Evolutionary conservation across 768 basidiomycete species (phyloP), one percentile per base, ranked within the genome.

Genomic region (Boletus rubropictus): DNA sequence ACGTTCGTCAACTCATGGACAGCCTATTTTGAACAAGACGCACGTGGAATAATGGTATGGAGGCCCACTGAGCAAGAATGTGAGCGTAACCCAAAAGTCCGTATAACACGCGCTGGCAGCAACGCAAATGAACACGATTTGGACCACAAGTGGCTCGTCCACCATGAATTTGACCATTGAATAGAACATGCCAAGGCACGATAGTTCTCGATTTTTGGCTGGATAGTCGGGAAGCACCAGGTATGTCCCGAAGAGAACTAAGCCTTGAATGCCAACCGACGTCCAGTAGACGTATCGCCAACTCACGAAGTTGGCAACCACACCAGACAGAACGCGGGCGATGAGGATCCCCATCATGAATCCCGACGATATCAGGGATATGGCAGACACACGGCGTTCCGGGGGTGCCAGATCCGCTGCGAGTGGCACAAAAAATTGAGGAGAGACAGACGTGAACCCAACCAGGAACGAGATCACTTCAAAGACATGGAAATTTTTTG

Each of bases 341-440:
- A 82, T 69, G 18, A 88, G 79, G 34, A 89, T 69, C 8, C 87
- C 88, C 21, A 89, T 70, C 8, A 88, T 68, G 9, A 89, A 69
- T n/a, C 73, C 77, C 0, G 82, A 75, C 38, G 81, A 68, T 10
- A 85, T 82, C 52, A 89, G 80, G 3, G 85, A 81, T 40, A 94
- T 77, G 0, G 88, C 83, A 12, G 80, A 72, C 0, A 84, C 89
- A 12, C 88, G 78, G 7, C 77, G 74, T 32, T 81, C 72, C 2
- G 81, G 78, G 0, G 86, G 85, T 0, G 88, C 89, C 25, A 92
- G 75, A 63, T 93, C 90, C 5, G 82, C 89, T 0, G 86, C 85
- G 31, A 79, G 54, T 1, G 89, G 78, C 35, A 93, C 77, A 46
- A 80, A 65, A 51, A 91, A 78, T 61, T 86, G 83, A 0, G 83